A percentile compares a stretch with the other conserved stretches of the same genome.
Evolutionary conservation across 768 basidiomycete genomes (phyloP).

Genomic region (Russula vinacea): DNA sequence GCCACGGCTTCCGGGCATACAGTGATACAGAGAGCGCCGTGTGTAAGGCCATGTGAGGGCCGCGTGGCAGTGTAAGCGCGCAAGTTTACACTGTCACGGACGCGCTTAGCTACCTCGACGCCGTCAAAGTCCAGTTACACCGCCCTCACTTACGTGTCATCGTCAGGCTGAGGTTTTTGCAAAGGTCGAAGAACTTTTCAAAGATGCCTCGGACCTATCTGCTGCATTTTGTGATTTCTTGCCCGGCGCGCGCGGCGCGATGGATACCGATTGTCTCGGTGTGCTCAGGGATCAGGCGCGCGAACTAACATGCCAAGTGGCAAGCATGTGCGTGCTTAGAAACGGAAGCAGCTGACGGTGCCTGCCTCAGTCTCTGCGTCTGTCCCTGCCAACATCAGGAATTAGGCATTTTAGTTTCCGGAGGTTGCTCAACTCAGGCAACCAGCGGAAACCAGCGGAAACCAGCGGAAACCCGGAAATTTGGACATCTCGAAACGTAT

Average conservation of each 20-base stretch:
- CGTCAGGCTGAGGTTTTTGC: slow-evolving; percentile 61
- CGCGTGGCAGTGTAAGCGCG: too few relatives aligned
- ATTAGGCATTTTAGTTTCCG: too few relatives aligned
- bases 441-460: too few relatives aligned
- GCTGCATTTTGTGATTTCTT: slow-evolving; percentile 74
- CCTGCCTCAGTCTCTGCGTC: slow-evolving; percentile 30
- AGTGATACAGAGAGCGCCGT: too few relatives aligned
- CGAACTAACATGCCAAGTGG: slow-evolving; percentile 27
- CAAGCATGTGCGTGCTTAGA: slow-evolving; percentile 46
- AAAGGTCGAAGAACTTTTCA: slow-evolving; percentile 67
- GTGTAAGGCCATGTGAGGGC: too few relatives aligned
- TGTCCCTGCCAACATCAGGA: slow-evolving; percentile 62
- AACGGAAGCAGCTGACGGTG: slow-evolving; percentile 34
- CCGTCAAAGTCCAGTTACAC: slow-evolving; percentile 63
- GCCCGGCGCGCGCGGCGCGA: slow-evolving; percentile 39
- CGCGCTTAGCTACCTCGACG: slow-evolving; percentile 60
- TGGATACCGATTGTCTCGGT: slow-evolving; percentile 12
- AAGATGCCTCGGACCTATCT: slow-evolving; percentile 70
- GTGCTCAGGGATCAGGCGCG: slow-evolving; percentile 28
- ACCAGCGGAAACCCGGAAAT: too few relatives aligned
- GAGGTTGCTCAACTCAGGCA: too few relatives aligned
- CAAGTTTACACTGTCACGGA: too few relatives aligned
- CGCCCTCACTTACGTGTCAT: too few relatives aligned
- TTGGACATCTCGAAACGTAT: too few relatives aligned
- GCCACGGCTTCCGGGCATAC: too few relatives aligned